Evolutionary conservation across 1,284 basidiomycete genomes (phyloP).

Genomic region (Marasmius oreades): DNA sequence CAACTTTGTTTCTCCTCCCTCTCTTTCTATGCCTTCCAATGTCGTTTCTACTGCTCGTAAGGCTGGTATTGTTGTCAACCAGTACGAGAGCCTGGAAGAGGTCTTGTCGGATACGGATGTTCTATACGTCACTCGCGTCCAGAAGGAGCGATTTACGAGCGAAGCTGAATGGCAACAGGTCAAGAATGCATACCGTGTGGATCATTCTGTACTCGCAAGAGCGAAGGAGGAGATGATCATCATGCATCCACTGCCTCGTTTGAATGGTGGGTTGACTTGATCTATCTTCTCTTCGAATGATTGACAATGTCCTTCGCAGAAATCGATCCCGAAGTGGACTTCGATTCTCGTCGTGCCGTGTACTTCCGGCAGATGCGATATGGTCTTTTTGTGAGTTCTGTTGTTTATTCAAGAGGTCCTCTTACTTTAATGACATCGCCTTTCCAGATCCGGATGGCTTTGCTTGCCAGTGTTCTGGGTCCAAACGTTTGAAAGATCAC

Average conservation of each 20-base stretch:
- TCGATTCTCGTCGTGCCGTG: conserved; percentile 89
- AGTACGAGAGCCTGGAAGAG: conserved; percentile 86
- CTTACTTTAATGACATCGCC: conserved; percentile 5
- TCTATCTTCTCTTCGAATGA: conserved; percentile 7
- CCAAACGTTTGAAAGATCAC: conserved; percentile 15
- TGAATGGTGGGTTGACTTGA: conserved; percentile 62
- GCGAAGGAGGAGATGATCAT: conserved; percentile 98
- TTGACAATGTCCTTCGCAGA: conserved; percentile 41
- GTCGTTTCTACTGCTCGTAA: conserved; percentile 84
- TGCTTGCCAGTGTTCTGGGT: conserved; percentile 67
- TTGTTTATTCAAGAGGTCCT: background rate
- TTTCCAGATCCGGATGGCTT: conserved; percentile 71
- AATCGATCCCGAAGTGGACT: conserved; percentile 98
- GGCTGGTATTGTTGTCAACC: conserved; percentile 76
- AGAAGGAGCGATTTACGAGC: conserved; percentile 90
- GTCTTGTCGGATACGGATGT: conserved; percentile 95
- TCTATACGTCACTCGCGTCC: conserved; percentile 93
- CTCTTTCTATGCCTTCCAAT: conserved; percentile 88
- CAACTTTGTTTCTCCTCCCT: conserved; percentile 93
- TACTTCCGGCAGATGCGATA: conserved; percentile 99
- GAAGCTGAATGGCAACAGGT: conserved; percentile 87
- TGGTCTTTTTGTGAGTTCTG: conserved; percentile 83
- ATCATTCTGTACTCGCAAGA: conserved; percentile 88
- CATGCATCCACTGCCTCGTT: conserved; percentile 95
- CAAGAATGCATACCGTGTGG: conserved; percentile 91